phyloP scores from a whole-genome alignment of 228 moss, liverwort and hornwort species.

The Sphagnum magellanicum region DNA sequence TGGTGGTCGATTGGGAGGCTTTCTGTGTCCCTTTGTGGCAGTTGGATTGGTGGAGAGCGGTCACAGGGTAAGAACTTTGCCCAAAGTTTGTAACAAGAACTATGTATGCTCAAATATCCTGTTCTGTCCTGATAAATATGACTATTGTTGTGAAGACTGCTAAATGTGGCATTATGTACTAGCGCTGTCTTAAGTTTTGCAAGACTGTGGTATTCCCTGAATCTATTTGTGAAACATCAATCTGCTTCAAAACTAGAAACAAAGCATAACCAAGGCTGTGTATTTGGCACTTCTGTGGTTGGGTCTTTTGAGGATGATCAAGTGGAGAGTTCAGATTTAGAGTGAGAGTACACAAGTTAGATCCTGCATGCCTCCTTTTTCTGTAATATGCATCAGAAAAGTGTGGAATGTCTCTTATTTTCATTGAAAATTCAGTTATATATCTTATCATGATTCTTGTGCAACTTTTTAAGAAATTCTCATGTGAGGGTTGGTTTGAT shows the following conservation, averaged over 20 bases:
- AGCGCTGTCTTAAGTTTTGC: no score
- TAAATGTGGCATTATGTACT: background rate
- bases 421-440: background rate
- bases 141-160: background rate
- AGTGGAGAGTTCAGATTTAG: background rate
- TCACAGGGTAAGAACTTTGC: conserved; percentile 49
- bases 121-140: background rate
- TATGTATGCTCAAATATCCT: background rate
- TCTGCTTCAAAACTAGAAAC: background rate
- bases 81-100: background rate
- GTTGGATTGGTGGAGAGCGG: conserved; percentile 73
- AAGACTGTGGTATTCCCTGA: no score
- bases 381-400: background rate
- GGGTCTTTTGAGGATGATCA: no score
- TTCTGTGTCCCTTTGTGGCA: conserved; percentile 87
- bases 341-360: background rate
- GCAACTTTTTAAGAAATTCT: background rate
- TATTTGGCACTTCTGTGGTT: no score
- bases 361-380: background rate
- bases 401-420: background rate
- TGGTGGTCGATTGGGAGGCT: conserved; percentile 71
- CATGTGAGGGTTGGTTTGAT: background rate
- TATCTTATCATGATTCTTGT: background rate
- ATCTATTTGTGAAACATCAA: background rate
- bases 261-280: background rate